Base-by-base conservation (phyloP, 768 basidiomycete genomes). In the Kwoniella botswanensis region DNA sequence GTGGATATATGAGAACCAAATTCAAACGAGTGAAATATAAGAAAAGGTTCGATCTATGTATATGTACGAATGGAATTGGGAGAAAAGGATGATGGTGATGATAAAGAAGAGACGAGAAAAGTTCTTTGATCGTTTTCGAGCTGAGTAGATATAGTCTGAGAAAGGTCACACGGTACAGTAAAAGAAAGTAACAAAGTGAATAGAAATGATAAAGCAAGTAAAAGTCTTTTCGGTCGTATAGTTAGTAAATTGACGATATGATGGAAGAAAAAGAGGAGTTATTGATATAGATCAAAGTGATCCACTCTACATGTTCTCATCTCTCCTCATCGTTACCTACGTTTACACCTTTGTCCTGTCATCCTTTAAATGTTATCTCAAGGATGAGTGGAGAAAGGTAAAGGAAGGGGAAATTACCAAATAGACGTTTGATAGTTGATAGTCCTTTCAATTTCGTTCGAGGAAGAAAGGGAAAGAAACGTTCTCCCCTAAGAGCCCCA, bases 271-370 rank as follows among this genome's bases (percentile, higher is more conserved):
- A 55, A 15, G n/a, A 55, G 15, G 54, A n/a, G 11, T 21, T 21
- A 10, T 55, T 55, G 54, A 55, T 55, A 55, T 21, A 55, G 54
- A 55, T 61, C 22, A 44, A 26, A 61, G 59, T 59, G 59, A 61
- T 61, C 42, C 35, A 42, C 35, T 18, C 42, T 44, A 58, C 59
- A 9, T 46, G 46, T 61, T 12, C 26, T 12, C 35, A 61, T 43
- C 11, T 43, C 59, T 22, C 59, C 59, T 61, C 26, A 0, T 17
- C 42, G 4, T n/a, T 7, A n/a, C 46, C 46, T 17, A 59, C 18
- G 10, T 13, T 17, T 15, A 11, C n/a, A n/a, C 43, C 59, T 61
- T 61, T 61, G 59, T 61, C 21, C 17, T 26, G 35, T 35, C 35
- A 42, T 61, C 59, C 59, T 43, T 61, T 61, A 1, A 22, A n/a